Base-by-base conservation (phyloP, 257 asterid genomes). In the Gentiana straminea region DNA sequence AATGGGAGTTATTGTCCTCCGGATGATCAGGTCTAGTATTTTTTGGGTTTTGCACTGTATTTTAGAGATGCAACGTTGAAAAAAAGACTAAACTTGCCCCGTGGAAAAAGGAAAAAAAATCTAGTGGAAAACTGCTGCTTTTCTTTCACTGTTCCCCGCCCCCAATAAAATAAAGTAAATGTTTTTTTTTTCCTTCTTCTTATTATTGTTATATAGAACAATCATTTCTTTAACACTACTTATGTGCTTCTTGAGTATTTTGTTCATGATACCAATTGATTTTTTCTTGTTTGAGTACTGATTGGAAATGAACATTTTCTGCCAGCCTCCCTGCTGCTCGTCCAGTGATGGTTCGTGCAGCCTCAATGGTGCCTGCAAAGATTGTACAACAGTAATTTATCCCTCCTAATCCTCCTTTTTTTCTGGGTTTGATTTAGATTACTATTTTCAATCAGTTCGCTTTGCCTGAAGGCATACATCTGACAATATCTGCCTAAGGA, bases 251-350 rank as follows among this genome's bases (percentile, higher is more conserved):
- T 32, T 11, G 5, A 4, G 12, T 33, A 44, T 44, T 9, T 45
- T 57, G 12, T 12, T 13, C 10, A 10, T 41, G 15, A 37, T 34
- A 3, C 12, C 9, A 13, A 39, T 33, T 56, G 32, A 33, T 34
- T 41, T 10, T 41, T 60, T 58, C 49, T 58, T 7, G 9, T 32
- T 33, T 62, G 52, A 55, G 49, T 34, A 52, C 49, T 41, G 15
- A 51, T 39, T 49, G 12, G 8, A 43, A 9, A 4, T 13, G 1
- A 37, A 61, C 46, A 13, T 65, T 66, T 72, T 59, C 69, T 78
- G 68, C 63, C 94, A 91, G 98, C 94, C 97, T 55, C 98, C 98
- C 68, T 91, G 97, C 68, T 89, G 96, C 78, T 58, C 94, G 45
- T 55, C 81, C 24, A 61, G 44, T 65, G 79, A 65, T 69, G 94